Evolutionary conservation across 1,284 basidiomycete species (phyloP).

Genomic region (Sphagnurus paluster): DNA sequence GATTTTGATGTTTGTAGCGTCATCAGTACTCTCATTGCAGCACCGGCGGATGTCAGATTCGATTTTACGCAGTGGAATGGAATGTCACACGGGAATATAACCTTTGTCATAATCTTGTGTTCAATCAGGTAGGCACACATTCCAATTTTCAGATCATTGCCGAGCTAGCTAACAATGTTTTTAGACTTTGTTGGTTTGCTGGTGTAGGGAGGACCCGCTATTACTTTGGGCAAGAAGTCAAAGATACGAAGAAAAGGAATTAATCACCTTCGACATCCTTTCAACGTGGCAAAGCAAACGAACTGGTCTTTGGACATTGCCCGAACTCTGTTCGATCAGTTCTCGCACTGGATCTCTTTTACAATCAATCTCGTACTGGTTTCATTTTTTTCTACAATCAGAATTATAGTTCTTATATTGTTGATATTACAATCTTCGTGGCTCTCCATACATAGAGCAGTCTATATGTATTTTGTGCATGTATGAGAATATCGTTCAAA

Average conservation of each 20-base stretch:
- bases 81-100: conserved; percentile 76
- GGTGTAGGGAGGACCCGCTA: conserved; percentile 63
- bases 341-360: not conserved
- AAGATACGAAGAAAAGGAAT: conserved; percentile 10
- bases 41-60: conserved; percentile 59
- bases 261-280: not conserved
- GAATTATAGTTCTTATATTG: conserved; percentile 1
- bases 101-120: conserved; percentile 57
- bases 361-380: not conserved
- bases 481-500: too few species aligned
- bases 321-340: not conserved
- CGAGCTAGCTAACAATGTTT: conserved; percentile 1
- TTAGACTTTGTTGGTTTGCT: conserved; percentile 64
- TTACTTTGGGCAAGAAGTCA: conserved; percentile 41
- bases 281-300: too few species aligned
- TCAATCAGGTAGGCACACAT: conserved; percentile 53
- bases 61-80: conserved; percentile 59
- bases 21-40: conserved; percentile 50
- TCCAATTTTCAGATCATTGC: too few species aligned
- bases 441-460: too few species aligned
- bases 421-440: too few species aligned
- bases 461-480: not conserved
- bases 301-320: not conserved
- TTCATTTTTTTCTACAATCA: not conserved
- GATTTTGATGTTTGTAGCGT: conserved; percentile 44